Conservation (phyloP, 495 filamentous ascomycete genomes). For the Neurospora sp. region DNA sequence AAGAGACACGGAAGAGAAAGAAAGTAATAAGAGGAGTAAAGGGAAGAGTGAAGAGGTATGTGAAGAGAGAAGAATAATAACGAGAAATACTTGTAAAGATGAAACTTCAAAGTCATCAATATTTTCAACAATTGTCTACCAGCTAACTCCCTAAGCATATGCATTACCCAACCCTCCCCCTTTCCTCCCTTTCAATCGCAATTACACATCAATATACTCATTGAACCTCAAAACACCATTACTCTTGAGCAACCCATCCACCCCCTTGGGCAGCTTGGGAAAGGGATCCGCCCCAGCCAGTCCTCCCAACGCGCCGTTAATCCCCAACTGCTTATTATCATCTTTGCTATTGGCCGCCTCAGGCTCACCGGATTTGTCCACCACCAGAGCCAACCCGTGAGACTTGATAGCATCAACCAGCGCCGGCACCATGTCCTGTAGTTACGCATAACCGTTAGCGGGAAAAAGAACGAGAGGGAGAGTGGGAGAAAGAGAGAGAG, state of each 20-base stretch:
- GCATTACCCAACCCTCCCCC: neutral
- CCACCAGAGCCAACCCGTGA: conserved; percentile 82
- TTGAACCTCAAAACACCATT: conserved; percentile 88
- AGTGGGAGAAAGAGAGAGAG: neutral
- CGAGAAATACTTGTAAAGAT: neutral
- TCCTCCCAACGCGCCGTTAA: neutral
- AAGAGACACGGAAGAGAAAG: neutral
- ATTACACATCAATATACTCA: conserved; percentile 86
- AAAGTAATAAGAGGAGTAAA: neutral
- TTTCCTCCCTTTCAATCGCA: neutral
- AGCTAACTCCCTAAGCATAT: neutral
- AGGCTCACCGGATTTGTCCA: conserved; percentile 60
- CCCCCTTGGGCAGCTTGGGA: conserved; percentile 46
- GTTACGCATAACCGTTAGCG: conserved; percentile 25
- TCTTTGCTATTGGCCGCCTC: conserved; percentile 6
- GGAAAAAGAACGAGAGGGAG: neutral
- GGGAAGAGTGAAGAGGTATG: neutral
- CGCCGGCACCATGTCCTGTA: conserved; percentile 87
- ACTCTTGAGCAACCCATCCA: conserved; percentile 76
- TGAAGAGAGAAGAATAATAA: neutral
- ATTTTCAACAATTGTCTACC: neutral
- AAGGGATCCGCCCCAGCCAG: conserved; percentile 27
- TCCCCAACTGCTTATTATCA: conserved; percentile 8
- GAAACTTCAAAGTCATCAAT: neutral
- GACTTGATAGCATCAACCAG: conserved; percentile 89